Conservation (phyloP, 768 basidiomycete genomes). For the Dictyophora rubrovolvata region DNA sequence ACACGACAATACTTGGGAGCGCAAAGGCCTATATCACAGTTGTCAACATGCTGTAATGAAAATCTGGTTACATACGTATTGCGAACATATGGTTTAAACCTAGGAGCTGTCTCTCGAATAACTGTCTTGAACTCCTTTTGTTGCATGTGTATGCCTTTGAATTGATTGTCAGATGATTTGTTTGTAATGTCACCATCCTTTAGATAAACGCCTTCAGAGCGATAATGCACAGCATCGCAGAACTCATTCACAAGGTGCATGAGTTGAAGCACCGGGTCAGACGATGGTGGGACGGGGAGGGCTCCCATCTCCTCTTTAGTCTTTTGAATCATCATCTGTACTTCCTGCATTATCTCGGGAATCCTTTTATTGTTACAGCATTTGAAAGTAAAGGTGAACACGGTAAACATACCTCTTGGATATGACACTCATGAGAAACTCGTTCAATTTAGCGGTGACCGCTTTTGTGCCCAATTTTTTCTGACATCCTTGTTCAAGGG, state of each 20-base stretch:
- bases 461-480: slow-evolving; percentile 46
- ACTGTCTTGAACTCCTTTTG: slow-evolving; percentile 36
- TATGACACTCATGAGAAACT: slow-evolving; percentile 53
- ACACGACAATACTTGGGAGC: no score
- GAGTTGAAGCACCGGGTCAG: slow-evolving; percentile 47
- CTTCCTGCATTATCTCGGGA: slow-evolving; percentile 50
- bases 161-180: not conserved
- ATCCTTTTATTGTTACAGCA: slow-evolving; percentile 33
- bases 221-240: slow-evolving; percentile 29
- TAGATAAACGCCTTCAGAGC: slow-evolving; percentile 35
- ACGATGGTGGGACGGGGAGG: slow-evolving; percentile 45
- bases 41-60: not conserved
- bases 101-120: slow-evolving; percentile 45
- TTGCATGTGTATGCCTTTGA: slow-evolving; percentile 36
- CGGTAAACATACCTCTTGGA: slow-evolving; percentile 36
- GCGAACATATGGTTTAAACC: slow-evolving; percentile 42
- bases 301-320: slow-evolving; percentile 24
- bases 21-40: not conserved
- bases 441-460: slow-evolving; percentile 47
- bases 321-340: slow-evolving; percentile 33
- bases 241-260: slow-evolving; percentile 39
- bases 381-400: not conserved
- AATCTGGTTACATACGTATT: not conserved
- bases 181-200: not conserved
- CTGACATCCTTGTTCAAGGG: slow-evolving; percentile 36